Evolutionary conservation across 805 yeast genomes (phyloP), one percentile per base, ranked within the genome.

Genomic region (Maudiozyma bulderi): DNA sequence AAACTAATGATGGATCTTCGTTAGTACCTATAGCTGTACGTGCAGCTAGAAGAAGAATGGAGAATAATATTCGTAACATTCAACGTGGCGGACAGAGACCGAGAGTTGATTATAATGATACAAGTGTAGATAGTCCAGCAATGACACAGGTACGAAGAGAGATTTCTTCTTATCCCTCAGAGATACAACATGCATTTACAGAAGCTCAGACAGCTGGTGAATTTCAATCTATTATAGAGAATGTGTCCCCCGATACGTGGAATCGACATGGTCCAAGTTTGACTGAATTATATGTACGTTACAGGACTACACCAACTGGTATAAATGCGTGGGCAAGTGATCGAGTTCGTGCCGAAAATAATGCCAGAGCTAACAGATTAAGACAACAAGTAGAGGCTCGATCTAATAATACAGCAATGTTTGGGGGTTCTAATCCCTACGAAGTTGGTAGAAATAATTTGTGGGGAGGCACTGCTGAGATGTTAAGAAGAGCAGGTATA

Each of bases 181-280:
- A 54, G 32, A 54, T 61, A 6, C 49, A 57, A n/a, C 53, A 58
- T 47, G 58, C 60, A 8, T 61, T 61, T 42, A 54, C 51, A 35
- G 58, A 56, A 43, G 60, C 65, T 4, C 55, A 54, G 31, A 53
- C 60, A 11, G 38, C 58, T 20, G 53, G 53, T 32, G 62, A 59
- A 38, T 61, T 61, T 40, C 43, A 52, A 35, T 49, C 57, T 2
- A 57, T 59, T 8, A 34, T 61, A 38, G 54, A 57, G 43, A 51
- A 40, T 14, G 47, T 50, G 15, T 57, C 55, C n/a, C 61, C 64
- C n/a, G 40, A 49, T 6, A 54, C 53, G 14, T 52, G 55, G 39
- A 53, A 53, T 43, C 57, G 58, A 39, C 51, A 58, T 44, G 55
- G 52, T n/a, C 45, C 43, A 20, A 62, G 57, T 28, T 49, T 60